These are phyloP conservation scores for Buddleja alternifolia DNA, from an alignment of 257 asterid genomes.

Conservation along the genomic window DNA sequence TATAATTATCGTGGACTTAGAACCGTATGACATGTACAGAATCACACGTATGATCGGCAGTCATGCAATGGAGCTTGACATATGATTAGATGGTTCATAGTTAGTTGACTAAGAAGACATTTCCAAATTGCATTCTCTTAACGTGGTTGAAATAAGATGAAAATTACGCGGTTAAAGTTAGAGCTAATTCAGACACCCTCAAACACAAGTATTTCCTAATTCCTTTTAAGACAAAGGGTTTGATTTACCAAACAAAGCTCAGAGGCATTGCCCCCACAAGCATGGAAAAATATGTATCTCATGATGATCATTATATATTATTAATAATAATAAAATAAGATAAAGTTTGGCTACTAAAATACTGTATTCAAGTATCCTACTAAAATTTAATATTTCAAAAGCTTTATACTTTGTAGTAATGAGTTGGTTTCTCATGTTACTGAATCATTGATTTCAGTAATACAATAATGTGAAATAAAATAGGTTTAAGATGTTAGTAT, in stretches of 20 bases:
- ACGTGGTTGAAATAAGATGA: neutral
- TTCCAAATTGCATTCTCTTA: neutral
- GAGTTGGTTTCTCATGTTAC: constrained; percentile 80
- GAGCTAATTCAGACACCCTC: neutral
- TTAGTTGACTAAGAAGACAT: constrained; percentile 23
- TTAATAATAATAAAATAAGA: constrained; percentile 28
- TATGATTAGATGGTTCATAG: constrained; percentile 40
- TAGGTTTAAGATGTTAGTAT: constrained; percentile 34
- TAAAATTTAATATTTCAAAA: constrained; percentile 36
- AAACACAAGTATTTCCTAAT: neutral
- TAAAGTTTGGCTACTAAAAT: constrained; percentile 17
- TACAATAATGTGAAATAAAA: constrained; percentile 38
- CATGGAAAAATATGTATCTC: constrained; percentile 31
- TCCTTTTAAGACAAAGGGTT: neutral
- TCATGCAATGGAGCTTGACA: constrained; percentile 16
- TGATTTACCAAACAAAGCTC: constrained; percentile 7
- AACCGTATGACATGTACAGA: no score
- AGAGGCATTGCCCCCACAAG: constrained; percentile 33
- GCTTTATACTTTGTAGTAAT: constrained; percentile 53
- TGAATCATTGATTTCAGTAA: constrained; percentile 62
- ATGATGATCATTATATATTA: constrained; percentile 24
- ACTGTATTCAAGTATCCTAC: no score
- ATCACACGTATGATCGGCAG: constrained; percentile 12
- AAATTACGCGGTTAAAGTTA: no score
- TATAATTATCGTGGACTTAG: no score